Conservation (phyloP, 768 basidiomycete genomes). For the Phlebiopsis flavidoalba region DNA sequence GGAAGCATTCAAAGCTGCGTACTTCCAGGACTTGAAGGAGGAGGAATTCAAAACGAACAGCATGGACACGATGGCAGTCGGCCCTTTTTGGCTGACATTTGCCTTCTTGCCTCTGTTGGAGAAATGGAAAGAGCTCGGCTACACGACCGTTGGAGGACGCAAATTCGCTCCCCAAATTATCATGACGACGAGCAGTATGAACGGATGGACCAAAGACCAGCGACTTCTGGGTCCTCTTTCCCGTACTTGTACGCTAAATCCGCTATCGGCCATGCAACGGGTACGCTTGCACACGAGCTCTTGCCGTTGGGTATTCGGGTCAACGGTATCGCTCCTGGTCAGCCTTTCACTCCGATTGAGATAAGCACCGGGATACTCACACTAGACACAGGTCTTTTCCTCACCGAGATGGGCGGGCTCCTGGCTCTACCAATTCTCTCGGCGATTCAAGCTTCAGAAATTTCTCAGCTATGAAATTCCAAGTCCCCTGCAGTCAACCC, state of each 20-base stretch:
- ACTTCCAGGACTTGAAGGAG: constrained; percentile 34
- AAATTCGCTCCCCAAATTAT: constrained; percentile 43
- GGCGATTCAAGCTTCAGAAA: constrained; percentile 19
- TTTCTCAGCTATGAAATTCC: constrained; percentile 21
- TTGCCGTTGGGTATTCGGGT: constrained; percentile 43
- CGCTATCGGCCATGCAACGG: constrained; percentile 42
- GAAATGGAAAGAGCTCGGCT: constrained; percentile 34
- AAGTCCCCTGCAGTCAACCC: constrained; percentile 29
- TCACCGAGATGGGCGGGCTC: constrained; percentile 26
- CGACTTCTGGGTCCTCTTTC: constrained; percentile 34
- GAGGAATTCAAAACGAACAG: constrained; percentile 33
- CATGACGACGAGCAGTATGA: constrained; percentile 46
- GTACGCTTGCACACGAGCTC: constrained; percentile 42
- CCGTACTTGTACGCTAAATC: constrained; percentile 46
- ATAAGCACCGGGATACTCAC: neutral
- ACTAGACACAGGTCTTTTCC: constrained; percentile 25
- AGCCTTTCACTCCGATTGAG: constrained; percentile 7
- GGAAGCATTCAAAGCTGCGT: constrained; percentile 32
- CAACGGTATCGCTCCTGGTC: constrained; percentile 43
- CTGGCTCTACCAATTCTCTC: constrained; percentile 21
- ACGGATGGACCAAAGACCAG: constrained; percentile 46
- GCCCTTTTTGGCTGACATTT: constrained; percentile 51
- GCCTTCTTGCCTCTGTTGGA: constrained; percentile 52
- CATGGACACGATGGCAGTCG: constrained; percentile 36
- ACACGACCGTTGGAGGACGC: constrained; percentile 19